Conservation (phyloP, 805 yeast genomes). For the Metschnikowia aberdeeniae region DNA sequence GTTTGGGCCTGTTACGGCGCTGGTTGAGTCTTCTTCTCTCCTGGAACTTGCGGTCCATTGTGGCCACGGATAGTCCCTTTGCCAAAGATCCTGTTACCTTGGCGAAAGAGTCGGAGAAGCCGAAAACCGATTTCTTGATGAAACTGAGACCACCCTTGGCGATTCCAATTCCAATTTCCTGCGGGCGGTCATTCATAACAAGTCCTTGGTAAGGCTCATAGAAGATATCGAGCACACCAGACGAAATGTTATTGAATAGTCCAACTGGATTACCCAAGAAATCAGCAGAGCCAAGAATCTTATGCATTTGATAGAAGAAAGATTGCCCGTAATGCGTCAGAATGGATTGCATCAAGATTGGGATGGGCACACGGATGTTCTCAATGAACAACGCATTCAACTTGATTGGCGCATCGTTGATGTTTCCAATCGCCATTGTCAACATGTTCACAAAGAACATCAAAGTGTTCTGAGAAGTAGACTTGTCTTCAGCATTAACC, state of each 20-base stretch:
- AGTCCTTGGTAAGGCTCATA: slow-evolving; percentile 97
- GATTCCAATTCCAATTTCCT: slow-evolving; percentile 88
- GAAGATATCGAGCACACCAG: slow-evolving; percentile 94
- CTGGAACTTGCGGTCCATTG: slow-evolving; percentile 82
- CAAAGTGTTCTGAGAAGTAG: slow-evolving; percentile 60
- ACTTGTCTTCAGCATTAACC: slow-evolving; percentile 59
- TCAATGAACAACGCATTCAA: slow-evolving; percentile 84
- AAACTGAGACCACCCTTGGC: slow-evolving; percentile 96
- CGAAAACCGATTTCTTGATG: slow-evolving; percentile 90
- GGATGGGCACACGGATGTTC: slow-evolving; percentile 82
- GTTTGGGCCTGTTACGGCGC: slow-evolving; percentile 74
- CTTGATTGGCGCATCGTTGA: slow-evolving; percentile 93
- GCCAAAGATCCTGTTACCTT: slow-evolving; percentile 92
- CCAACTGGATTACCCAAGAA: slow-evolving; percentile 97
- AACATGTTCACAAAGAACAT: slow-evolving; percentile 78
- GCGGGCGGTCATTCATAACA: slow-evolving; percentile 90
- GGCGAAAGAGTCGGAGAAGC: slow-evolving; percentile 89
- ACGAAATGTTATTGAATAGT: slow-evolving; percentile 82
- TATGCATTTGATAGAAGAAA: slow-evolving; percentile 85
- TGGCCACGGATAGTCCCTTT: slow-evolving; percentile 86
- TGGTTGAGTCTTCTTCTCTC: slow-evolving; percentile 71
- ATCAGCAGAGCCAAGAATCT: slow-evolving; percentile 93
- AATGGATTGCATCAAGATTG: slow-evolving; percentile 64
- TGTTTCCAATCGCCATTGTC: slow-evolving; percentile 96
- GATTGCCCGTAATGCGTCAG: slow-evolving; percentile 89